phyloP scores from a whole-genome alignment of 2,329 filamentous ascomycete species.

The Rutstroemia sp. region DNA sequence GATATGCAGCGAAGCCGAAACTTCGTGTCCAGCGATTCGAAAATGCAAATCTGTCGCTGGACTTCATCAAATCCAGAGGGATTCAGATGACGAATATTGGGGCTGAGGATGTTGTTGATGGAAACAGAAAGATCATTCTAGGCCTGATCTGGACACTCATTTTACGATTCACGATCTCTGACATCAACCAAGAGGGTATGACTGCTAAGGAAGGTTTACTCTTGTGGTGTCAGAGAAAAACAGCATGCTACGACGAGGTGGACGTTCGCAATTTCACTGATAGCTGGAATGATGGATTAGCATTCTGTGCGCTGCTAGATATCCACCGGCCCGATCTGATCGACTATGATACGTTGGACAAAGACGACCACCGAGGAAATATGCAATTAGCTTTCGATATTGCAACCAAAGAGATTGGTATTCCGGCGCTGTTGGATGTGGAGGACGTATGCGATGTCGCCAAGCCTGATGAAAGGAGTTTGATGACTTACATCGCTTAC shows the following conservation, averaged over 20 bases:
- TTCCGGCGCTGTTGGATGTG: constrained; percentile 89
- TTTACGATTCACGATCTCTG: constrained; percentile 94
- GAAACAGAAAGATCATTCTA: constrained; percentile 94
- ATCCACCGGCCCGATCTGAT: constrained; percentile 97
- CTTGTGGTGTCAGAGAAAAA: constrained; percentile 97
- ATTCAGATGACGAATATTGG: constrained; percentile 99
- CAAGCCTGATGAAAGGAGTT: constrained; percentile 88
- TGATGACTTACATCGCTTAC: constrained; percentile 99
- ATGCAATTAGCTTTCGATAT: constrained; percentile 98
- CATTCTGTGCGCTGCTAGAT: constrained; percentile 92
- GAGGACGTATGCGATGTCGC: constrained; percentile 97
- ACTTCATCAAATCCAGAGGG: constrained; percentile 83
- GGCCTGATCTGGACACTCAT: constrained; percentile 98
- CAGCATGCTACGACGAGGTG: constrained; percentile 95
- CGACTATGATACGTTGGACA: constrained; percentile 91
- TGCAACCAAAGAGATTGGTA: constrained; percentile 91
- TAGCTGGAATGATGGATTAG: constrained; percentile 96
- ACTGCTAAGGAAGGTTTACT: constrained; percentile 93
- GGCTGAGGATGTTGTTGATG: constrained; percentile 95
- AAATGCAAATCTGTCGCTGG: constrained; percentile 91
- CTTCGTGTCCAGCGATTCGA: constrained; percentile 95
- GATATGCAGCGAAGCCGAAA: constrained; percentile 94
- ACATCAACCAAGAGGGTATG: constrained; percentile 97
- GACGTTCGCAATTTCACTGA: constrained; percentile 89
- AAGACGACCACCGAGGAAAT: constrained; percentile 88